Percentiles rank a stretch among this genome's conserved stretches.
phyloP scores from a whole-genome alignment of 1,284 basidiomycete genomes.

The Puccinia hordei region DNA sequence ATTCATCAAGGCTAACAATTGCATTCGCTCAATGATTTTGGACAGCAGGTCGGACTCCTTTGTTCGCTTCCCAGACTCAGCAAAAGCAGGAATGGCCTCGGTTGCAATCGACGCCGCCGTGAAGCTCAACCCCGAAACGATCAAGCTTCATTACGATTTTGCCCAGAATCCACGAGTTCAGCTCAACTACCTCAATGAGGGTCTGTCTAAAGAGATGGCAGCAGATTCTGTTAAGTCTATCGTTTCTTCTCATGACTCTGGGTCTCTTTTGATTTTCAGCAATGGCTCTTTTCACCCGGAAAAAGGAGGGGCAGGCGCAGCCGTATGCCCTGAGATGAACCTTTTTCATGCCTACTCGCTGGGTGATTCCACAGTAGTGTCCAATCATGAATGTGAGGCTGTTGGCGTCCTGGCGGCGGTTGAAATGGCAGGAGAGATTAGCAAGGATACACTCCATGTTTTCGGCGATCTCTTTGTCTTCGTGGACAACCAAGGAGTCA shows the following conservation, averaged over 20 bases:
- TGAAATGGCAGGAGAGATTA: too few relatives aligned
- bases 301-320: background rate
- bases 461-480: too few relatives aligned
- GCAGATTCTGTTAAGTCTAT: background rate
- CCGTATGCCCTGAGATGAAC: background rate
- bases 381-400: too few relatives aligned
- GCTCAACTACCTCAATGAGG: background rate
- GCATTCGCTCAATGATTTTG: background rate
- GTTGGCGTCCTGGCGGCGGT: background rate
- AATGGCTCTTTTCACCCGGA: background rate
- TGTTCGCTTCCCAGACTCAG: background rate
- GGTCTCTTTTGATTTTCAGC: background rate
- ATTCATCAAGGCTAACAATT: background rate
- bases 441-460: too few relatives aligned
- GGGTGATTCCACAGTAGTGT: background rate
- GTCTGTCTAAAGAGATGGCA: background rate
- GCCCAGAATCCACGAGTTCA: too few relatives aligned
- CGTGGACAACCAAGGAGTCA: background rate
- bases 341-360: background rate
- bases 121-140: background rate
- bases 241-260: background rate
- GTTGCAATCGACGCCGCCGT: too few relatives aligned
- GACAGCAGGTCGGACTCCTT: background rate
- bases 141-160: too few relatives aligned
- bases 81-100: background rate